phyloP scores from a whole-genome alignment of 192 early-diverging fungal species.

The Gigaspora rosea region DNA sequence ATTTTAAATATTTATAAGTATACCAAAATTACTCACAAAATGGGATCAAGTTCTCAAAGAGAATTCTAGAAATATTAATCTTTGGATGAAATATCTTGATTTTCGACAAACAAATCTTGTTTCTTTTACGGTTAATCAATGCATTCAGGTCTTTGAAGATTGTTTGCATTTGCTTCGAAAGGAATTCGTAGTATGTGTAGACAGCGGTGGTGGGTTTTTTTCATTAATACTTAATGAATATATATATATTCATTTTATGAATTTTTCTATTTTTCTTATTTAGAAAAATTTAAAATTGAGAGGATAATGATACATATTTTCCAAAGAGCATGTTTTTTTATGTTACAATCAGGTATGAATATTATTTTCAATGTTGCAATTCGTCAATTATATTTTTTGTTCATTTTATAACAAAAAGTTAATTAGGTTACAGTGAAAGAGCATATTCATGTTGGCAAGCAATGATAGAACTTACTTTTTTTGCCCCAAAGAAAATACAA shows the following conservation, averaged over 20 bases:
- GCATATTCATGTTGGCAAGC: conserved; percentile 54
- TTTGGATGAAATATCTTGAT: conserved; percentile 62
- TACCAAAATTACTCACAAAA: conserved; percentile 45
- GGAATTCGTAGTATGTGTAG: not conserved
- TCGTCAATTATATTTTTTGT: not conserved
- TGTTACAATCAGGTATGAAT: conserved; percentile 55
- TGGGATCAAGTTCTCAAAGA: conserved; percentile 53
- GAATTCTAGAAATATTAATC: conserved; percentile 38
- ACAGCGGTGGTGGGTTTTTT: conserved; percentile 15
- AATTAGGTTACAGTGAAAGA: conserved; percentile 53
- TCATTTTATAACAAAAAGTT: not conserved
- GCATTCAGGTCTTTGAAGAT: conserved; percentile 46
- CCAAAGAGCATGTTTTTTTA: conserved; percentile 48
- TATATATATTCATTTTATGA: not conserved
- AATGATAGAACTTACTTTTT: conserved; percentile 53
- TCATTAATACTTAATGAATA: not conserved
- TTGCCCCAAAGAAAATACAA: conserved; percentile 36
- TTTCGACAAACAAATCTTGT: conserved; percentile 56
- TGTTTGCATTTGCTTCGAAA: conserved; percentile 42
- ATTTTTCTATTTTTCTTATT: not conserved
- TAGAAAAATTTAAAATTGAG: conserved; percentile 41
- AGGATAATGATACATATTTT: conserved; percentile 55
- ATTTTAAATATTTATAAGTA: not conserved
- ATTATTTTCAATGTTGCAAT: not conserved
- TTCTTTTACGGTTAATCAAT: conserved; percentile 47